Percentiles rank a stretch among this genome's conserved stretches.
Evolutionary conservation across 345 rosid species (phyloP).

Genomic region (Toxicodendron radicans): DNA sequence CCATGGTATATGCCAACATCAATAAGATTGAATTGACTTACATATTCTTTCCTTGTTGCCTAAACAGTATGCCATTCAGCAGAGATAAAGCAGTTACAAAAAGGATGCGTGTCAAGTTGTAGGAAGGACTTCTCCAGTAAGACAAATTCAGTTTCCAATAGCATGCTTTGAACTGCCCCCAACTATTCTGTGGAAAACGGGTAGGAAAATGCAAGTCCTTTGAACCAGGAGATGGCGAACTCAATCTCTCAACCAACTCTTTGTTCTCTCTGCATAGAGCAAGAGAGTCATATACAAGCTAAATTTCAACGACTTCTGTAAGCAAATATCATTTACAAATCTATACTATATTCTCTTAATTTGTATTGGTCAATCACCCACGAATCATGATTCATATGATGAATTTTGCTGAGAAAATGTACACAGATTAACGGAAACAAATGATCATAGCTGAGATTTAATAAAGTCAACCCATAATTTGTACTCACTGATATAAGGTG

Average conservation of each 20-base stretch:
- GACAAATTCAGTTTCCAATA: slow-evolving; percentile 61
- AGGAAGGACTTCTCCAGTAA: slow-evolving; percentile 62
- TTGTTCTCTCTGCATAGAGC: slow-evolving; percentile 29
- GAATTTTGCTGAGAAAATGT: neutral
- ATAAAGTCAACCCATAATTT: neutral
- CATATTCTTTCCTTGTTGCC: slow-evolving; percentile 53
- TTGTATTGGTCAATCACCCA: neutral
- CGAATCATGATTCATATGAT: neutral
- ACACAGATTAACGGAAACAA: neutral
- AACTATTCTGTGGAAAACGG: slow-evolving; percentile 34
- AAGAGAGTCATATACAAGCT: slow-evolving; percentile 1
- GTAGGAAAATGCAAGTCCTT: slow-evolving; percentile 32
- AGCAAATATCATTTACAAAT: neutral
- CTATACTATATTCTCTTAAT: no score
- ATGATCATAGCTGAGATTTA: slow-evolving; percentile 4
- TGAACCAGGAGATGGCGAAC: slow-evolving; percentile 29
- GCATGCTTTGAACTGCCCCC: slow-evolving; percentile 56
- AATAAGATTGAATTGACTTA: slow-evolving; percentile 20
- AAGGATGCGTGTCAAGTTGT: slow-evolving; percentile 44
- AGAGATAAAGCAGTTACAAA: slow-evolving; percentile 28
- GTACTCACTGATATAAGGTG: slow-evolving; percentile 28
- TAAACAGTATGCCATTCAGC: slow-evolving; percentile 44
- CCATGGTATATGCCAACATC: slow-evolving; percentile 6
- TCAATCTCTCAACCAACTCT: slow-evolving; percentile 26
- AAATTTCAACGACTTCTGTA: neutral